phyloP scores from a whole-genome alignment of 106 monocot genomes.

The Acanthochlamys bracteata region DNA sequence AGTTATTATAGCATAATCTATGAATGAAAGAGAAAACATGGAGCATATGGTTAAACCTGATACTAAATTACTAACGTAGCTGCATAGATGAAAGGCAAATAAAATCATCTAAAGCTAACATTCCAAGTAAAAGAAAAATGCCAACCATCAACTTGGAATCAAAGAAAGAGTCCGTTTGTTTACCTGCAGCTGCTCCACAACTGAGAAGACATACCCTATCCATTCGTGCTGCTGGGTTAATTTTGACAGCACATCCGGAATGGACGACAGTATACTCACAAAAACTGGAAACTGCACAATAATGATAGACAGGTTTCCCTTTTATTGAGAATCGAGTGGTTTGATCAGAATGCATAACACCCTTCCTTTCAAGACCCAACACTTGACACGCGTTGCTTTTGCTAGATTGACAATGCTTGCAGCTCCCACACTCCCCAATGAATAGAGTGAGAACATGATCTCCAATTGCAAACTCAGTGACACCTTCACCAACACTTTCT shows the following conservation, averaged over 20 bases:
- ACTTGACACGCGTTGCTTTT: constrained; percentile 86
- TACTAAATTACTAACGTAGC: too few species aligned
- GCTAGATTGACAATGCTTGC: constrained; percentile 72
- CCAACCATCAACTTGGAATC: background rate
- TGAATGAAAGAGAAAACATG: too few species aligned
- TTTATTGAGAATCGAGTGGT: constrained; percentile 74
- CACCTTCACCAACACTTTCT: constrained; percentile 79
- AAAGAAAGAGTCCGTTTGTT: background rate
- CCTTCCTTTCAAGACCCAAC: constrained; percentile 75
- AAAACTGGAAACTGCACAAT: constrained; percentile 95
- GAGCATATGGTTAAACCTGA: too few species aligned
- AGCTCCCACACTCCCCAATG: constrained; percentile 73
- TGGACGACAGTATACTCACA: constrained; percentile 95
- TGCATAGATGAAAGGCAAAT: too few species aligned
- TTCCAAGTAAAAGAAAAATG: too few species aligned
- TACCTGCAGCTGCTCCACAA: constrained; percentile 91
- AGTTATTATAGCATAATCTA: too few species aligned
- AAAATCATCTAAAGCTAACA: too few species aligned
- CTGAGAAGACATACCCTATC: constrained; percentile 82
- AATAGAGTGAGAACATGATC: constrained; percentile 85
- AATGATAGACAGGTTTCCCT: constrained; percentile 77
- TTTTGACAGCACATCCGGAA: constrained; percentile 86
- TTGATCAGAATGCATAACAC: constrained; percentile 87
- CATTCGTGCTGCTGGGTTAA: constrained; percentile 52
- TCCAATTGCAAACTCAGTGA: constrained; percentile 72